Evolutionary conservation across 2,329 filamentous ascomycete species (phyloP).

Genomic region (Orbilia ellipsospora): DNA sequence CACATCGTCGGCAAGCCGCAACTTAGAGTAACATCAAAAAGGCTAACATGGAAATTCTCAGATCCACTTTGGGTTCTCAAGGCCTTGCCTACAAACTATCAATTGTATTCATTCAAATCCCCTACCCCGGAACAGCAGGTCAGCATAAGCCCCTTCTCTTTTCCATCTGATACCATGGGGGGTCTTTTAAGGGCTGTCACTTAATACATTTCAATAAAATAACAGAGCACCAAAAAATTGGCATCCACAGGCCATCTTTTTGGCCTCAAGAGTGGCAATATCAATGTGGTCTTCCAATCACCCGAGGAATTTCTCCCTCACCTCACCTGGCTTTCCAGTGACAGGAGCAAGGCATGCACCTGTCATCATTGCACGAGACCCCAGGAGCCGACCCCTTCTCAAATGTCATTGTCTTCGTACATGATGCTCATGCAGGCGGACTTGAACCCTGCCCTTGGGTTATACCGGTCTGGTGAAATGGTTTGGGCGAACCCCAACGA

Average conservation of each 20-base stretch:
- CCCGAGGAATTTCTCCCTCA: conserved; percentile 50
- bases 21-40: neutral
- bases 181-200: too few species aligned
- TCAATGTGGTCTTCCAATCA: conserved; percentile 37
- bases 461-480: conserved; percentile 52
- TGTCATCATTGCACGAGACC: conserved; percentile 40
- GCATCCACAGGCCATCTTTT: conserved; percentile 45
- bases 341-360: conserved; percentile 38
- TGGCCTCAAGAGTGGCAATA: conserved; percentile 35
- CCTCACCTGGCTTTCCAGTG: conserved; percentile 40
- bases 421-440: conserved; percentile 43
- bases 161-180: too few species aligned
- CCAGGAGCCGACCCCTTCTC: conserved; percentile 13
- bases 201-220: neutral
- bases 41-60: neutral
- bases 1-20: neutral
- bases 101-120: conserved; percentile 33
- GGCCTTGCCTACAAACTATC: conserved; percentile 44
- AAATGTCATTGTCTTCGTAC: conserved; percentile 33
- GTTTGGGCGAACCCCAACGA: conserved; percentile 53
- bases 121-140: conserved; percentile 37
- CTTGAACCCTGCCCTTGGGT: conserved; percentile 34
- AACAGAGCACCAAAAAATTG: conserved; percentile 44
- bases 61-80: conserved; percentile 47
- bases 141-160: neutral